These are phyloP conservation scores for Musa troglodytarum DNA, from an alignment of 176 grass and related monocot species.

Conservation along the genomic window DNA sequence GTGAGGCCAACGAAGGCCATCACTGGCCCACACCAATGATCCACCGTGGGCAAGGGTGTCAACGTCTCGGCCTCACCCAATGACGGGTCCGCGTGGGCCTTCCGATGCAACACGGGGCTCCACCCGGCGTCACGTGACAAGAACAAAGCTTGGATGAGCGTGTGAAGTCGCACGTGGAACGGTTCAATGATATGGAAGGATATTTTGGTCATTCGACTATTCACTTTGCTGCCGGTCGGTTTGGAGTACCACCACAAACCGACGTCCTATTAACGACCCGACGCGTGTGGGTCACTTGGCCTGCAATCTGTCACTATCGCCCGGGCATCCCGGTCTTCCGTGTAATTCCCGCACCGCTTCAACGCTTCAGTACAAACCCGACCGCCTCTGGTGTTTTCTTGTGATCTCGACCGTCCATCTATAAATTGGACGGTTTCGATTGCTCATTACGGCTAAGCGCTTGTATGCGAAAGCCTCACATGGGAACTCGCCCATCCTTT, in stretches of 20 bases:
- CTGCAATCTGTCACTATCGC: not conserved
- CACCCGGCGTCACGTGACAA: too few relatives aligned
- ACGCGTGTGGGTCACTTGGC: not conserved
- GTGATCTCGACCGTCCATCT: not conserved
- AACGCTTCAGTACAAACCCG: not conserved
- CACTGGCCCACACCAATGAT: too few relatives aligned
- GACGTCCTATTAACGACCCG: not conserved
- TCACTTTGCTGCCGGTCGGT: too few relatives aligned
- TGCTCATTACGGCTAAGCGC: too few relatives aligned
- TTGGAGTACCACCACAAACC: not conserved
- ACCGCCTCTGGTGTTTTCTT: not conserved
- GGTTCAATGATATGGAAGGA: not conserved
- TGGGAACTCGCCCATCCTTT: not conserved
- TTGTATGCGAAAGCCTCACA: not conserved
- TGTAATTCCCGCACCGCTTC: not conserved
- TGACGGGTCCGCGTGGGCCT: too few relatives aligned
- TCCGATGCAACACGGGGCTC: too few relatives aligned
- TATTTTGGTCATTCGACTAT: not conserved
- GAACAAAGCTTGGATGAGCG: too few relatives aligned
- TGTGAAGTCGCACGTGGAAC: too few relatives aligned
- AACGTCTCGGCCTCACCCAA: too few relatives aligned
- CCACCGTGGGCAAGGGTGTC: too few relatives aligned
- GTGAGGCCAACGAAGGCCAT: too few relatives aligned
- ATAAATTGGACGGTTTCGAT: not conserved
- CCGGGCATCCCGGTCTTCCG: too few relatives aligned